Evolutionary conservation across 139 green algal species (phyloP).

Genomic region (Eudorina sp.): DNA sequence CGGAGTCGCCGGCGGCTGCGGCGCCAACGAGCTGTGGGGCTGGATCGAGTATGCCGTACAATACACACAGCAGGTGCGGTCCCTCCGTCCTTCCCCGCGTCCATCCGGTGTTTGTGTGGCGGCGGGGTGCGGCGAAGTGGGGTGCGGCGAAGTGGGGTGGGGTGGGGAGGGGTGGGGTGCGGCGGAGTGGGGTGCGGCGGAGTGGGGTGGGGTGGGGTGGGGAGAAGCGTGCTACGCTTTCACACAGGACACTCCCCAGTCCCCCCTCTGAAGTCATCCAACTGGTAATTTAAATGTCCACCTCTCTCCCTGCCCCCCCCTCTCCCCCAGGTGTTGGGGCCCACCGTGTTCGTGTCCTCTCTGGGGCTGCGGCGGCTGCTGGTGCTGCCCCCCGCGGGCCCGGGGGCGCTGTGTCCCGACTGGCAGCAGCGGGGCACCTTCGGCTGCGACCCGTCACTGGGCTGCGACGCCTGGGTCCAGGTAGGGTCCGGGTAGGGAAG

Average conservation of each 20-base stretch:
- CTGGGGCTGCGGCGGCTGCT: conserved; percentile 33
- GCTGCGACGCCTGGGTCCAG: conserved; percentile 26
- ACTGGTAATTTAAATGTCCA: too few relatives aligned
- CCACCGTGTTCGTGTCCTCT: too few relatives aligned
- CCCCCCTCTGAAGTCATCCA: too few relatives aligned
- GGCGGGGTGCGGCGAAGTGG: too few relatives aligned
- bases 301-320: background rate
- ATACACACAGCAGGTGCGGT: background rate
- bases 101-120: background rate
- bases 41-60: conserved; percentile 9
- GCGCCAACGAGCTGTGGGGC: background rate
- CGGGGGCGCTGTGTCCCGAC: background rate
- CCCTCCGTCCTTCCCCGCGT: too few relatives aligned
- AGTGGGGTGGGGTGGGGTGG: too few relatives aligned
- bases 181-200: too few relatives aligned
- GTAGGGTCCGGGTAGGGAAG: background rate
- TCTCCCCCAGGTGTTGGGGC: background rate
- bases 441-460: background rate
- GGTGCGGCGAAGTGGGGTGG: too few relatives aligned
- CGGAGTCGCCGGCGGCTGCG: background rate
- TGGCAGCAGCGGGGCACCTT: conserved; percentile 33
- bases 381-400: background rate
- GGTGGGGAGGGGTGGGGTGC: too few relatives aligned
- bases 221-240: too few relatives aligned
- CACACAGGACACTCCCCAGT: too few relatives aligned